Conservation (phyloP, 2,329 filamentous ascomycete species). For the Ustilaginoidea virens region DNA sequence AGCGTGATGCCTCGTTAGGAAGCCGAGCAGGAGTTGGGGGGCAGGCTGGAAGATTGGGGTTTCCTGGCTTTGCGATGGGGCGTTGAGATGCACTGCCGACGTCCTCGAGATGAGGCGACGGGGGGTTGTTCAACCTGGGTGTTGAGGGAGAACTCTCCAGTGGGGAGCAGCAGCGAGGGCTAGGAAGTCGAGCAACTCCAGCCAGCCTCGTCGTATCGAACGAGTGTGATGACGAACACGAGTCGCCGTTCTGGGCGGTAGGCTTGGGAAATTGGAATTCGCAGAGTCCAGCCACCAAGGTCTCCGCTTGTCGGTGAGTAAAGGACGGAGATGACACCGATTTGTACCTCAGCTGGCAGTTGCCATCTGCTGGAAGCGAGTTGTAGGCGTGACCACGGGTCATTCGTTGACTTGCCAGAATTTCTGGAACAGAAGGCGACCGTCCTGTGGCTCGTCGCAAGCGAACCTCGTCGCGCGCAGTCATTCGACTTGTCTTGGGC, state of each 20-base stretch:
- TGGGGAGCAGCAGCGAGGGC: slow-evolving; percentile 11
- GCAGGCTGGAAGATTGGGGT: slow-evolving; percentile 5
- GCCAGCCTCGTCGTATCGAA: slow-evolving; percentile 8
- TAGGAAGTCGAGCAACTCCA: slow-evolving; percentile 11
- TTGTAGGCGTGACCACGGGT: slow-evolving; percentile 5
- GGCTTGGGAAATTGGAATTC: slow-evolving; percentile 23
- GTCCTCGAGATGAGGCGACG: slow-evolving; percentile 16
- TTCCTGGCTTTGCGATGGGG: slow-evolving; percentile 7
- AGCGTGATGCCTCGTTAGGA: slow-evolving; percentile 13
- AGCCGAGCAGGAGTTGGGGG: slow-evolving; percentile 18
- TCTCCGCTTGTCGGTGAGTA: slow-evolving; percentile 8
- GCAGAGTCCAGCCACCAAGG: slow-evolving; percentile 14
- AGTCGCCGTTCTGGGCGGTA: slow-evolving; percentile 13
- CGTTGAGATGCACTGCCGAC: slow-evolving; percentile 3
- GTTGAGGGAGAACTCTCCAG: slow-evolving; percentile 8
- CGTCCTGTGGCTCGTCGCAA: slow-evolving; percentile 14
- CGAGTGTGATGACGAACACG: slow-evolving; percentile 10
- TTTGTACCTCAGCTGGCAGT: slow-evolving; percentile 1
- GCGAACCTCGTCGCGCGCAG: slow-evolving; percentile 34
- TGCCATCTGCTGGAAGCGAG: slow-evolving; percentile 6
- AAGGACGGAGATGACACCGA: slow-evolving; percentile 12
- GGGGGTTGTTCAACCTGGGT: slow-evolving; percentile 16
- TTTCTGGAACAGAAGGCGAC: slow-evolving; percentile 13
- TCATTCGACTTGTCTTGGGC: slow-evolving; percentile 38
- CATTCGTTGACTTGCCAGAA: slow-evolving; percentile 4